Percentiles rank a stretch among this genome's conserved stretches.
Evolutionary conservation across 805 yeast species (phyloP).

Genomic region (Yamadazyma kitorensis): DNA sequence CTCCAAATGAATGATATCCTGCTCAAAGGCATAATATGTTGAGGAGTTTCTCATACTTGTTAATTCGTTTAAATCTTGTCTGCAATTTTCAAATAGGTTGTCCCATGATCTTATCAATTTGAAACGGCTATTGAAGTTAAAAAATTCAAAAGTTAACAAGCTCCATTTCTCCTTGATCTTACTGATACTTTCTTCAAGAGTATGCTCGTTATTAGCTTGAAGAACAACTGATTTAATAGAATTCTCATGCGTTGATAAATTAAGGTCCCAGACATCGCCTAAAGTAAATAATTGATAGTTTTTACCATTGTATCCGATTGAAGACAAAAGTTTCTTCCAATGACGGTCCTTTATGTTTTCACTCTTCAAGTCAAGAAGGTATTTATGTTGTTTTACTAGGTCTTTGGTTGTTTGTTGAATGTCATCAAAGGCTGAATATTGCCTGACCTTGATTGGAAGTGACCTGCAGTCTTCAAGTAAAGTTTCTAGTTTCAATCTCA

Average conservation of each 20-base stretch:
- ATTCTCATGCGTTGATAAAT: constrained; percentile 44
- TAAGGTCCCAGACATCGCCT: constrained; percentile 61
- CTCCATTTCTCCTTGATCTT: constrained; percentile 59
- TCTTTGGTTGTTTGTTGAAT: constrained; percentile 47
- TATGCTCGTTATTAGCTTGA: constrained; percentile 71
- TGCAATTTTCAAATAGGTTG: constrained; percentile 51
- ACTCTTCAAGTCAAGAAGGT: constrained; percentile 48
- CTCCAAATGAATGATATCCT: constrained; percentile 54
- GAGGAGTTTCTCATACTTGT: constrained; percentile 70
- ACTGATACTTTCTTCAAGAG: constrained; percentile 55
- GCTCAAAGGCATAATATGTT: constrained; percentile 58
- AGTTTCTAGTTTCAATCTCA: constrained; percentile 51
- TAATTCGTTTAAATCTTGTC: constrained; percentile 60
- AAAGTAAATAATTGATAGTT: constrained; percentile 36
- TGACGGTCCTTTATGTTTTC: constrained; percentile 64
- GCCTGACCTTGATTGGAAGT: constrained; percentile 59
- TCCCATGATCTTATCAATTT: constrained; percentile 70
- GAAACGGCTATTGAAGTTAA: constrained; percentile 49
- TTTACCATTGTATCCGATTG: constrained; percentile 24
- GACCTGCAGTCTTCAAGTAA: constrained; percentile 44
- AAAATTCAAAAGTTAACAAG: constrained; percentile 46
- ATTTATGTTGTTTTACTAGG: constrained; percentile 33
- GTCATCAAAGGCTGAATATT: constrained; percentile 65
- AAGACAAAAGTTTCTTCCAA: constrained; percentile 50
- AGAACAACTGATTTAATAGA: constrained; percentile 48